These are phyloP conservation scores for Lipomyces japonicus DNA, from an alignment of 805 yeast genomes.

Conservation along the genomic window DNA sequence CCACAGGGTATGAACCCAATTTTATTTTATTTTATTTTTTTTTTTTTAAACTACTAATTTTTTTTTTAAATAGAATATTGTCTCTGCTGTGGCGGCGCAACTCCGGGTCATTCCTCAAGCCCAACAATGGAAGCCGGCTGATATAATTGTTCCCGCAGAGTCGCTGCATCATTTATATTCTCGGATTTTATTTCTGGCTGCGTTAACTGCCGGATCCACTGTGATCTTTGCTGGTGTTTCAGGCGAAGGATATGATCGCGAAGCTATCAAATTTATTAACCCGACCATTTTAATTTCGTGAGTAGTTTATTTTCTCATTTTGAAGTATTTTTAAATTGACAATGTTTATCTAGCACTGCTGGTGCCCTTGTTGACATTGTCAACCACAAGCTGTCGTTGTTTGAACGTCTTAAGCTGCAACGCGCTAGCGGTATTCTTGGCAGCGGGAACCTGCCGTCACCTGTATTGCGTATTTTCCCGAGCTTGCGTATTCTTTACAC, in stretches of 20 bases:
- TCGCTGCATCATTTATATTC: slow-evolving; percentile 32
- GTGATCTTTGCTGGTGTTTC: slow-evolving; percentile 23
- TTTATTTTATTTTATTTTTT: not conserved
- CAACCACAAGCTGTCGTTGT: not conserved
- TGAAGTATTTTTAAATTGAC: not conserved
- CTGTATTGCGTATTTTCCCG: slow-evolving; percentile 5
- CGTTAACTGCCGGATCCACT: slow-evolving; percentile 33
- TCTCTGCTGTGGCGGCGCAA: slow-evolving; percentile 40
- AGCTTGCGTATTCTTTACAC: slow-evolving; percentile 13
- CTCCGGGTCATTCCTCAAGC: slow-evolving; percentile 36
- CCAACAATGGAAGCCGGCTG: slow-evolving; percentile 34
- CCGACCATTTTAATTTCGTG: slow-evolving; percentile 17
- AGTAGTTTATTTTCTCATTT: not conserved
- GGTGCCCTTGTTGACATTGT: not conserved
- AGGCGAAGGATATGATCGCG: slow-evolving; percentile 14
- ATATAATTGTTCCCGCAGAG: slow-evolving; percentile 36
- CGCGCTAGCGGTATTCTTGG: slow-evolving; percentile 20
- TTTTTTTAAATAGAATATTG: slow-evolving; percentile 27
- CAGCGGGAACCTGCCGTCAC: slow-evolving; percentile 11
- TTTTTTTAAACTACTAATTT: not conserved
- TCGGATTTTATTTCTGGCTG: slow-evolving; percentile 35
- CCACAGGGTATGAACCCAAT: slow-evolving; percentile 7
- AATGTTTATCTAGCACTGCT: not conserved
- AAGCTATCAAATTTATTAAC: not conserved
- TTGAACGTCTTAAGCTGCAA: slow-evolving; percentile 1